Base-by-base conservation (phyloP, 768 basidiomycete species). In the Crepidotus variabilis region DNA sequence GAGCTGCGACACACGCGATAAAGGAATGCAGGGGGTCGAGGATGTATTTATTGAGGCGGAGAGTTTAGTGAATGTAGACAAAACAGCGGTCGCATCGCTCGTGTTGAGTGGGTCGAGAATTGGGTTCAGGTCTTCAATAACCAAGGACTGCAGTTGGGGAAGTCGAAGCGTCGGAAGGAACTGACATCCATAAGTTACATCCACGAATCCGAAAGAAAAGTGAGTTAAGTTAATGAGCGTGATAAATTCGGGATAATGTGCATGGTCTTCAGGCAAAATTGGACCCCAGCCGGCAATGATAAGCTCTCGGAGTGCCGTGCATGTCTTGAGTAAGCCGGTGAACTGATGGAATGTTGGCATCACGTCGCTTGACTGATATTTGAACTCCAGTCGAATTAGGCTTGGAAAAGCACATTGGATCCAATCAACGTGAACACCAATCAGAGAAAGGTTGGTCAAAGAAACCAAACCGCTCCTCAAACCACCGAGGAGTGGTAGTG, bases 341-440 rank as follows among this genome's bases (percentile, higher is more conserved):
- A 86, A 85, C 52, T 83, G 74, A 0, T 65, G 59, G 48, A 82
- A 60, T 5, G 73, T 75, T 1, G 85, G 85, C 71, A 78, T 76
- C n/a, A 86, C 81, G 39, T 83, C 79, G 36, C 63, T 71, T 1
- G 85, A 77, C 16, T 83, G 82, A 60, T 81, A 86, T 59, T 76
- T 81, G 61, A 86, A 69, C 59, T 82, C 78, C 34, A 86, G 69
- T 23, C 68, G 71, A 18, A 70, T 69, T 14, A 86, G 75, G 55
- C 75, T 73, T 6, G 60, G 63, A 50, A 85, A 67, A 10, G 72
- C 62, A 6, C 75, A 73, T 10, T 53, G 61, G 1, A 67, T 47
- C 84, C 85, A 86, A 52, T 83, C 75, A 50, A 85, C 65, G 60
- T 86, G 85, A 16, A 84, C 83, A 0, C 85, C 85, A 1, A 78